Base-by-base conservation (phyloP, 2,329 filamentous ascomycete genomes). In the Chrysosphaeria jannelii region DNA sequence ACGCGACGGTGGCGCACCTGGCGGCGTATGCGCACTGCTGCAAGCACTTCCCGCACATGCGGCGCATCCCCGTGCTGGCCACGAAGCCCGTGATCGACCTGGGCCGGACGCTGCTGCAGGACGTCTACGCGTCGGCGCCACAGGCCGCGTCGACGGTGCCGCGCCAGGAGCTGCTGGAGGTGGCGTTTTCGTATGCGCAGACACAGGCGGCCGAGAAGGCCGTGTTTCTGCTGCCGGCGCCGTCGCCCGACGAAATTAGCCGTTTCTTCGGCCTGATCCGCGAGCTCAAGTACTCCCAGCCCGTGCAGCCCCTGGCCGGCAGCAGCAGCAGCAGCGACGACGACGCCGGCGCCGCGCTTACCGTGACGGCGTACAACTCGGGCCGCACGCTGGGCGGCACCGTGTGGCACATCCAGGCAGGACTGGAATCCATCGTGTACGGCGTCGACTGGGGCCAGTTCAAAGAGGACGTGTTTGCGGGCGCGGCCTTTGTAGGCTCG, bases 341-440 rank as follows among this genome's bases (percentile, higher is more conserved):
- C n/a, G n/a, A n/a, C n/a, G n/a, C n/a, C n/a, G n/a, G n/a, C n/a
- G n/a, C n/a, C n/a, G n/a, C n/a, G n/a, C 59, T 97, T 10, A 90
- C 76, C 3, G 74, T 97, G 32, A 97, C 85, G 1, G 85, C 85
- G 1, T 93, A 93, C 47, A 89, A 88, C 44, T 78, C 85, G 6
- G 85, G 85, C 31, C 81, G 91, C 40, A 91, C 81, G 0, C 58
- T 93, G 1, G 85, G 85, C 41, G 85, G 85, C 26, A 93, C 85
- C 13, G 90, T 97, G 49, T 97, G 85, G 85, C 81, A 93, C 37
- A 79, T 97, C 32, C 81, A 93, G 37, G 78, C 93, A 47, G 78
- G 79, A 0, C 57, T 91, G 39, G 85, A 97, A 42, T 91, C 79
- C 1, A 81, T 97, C 20, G 79, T 97, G 1, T 93, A 97, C 36